Evolutionary conservation across 2,329 filamentous ascomycete genomes (phyloP).

Genomic region (Aspergillus quadricinctus): DNA sequence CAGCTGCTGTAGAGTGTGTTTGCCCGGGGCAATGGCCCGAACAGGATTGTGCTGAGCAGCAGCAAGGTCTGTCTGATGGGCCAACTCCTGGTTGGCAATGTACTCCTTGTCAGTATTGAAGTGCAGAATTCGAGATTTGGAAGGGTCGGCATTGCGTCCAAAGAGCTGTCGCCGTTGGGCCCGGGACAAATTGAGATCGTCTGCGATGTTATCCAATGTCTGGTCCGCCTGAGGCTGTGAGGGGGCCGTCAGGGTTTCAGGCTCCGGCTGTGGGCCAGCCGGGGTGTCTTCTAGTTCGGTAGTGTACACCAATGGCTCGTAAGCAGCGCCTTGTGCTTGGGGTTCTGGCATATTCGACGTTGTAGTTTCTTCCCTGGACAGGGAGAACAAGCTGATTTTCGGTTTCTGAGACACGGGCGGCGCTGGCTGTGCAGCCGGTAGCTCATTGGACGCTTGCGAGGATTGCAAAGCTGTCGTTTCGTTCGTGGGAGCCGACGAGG

Average conservation of each 20-base stretch:
- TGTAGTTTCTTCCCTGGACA: slow-evolving; percentile 26
- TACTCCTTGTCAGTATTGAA: slow-evolving; percentile 92
- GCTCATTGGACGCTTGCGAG: slow-evolving; percentile 10
- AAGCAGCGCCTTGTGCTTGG: slow-evolving; percentile 21
- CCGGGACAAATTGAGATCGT: slow-evolving; percentile 73
- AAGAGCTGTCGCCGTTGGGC: slow-evolving; percentile 79
- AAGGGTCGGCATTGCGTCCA: slow-evolving; percentile 55
- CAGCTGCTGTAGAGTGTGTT: slow-evolving; percentile 83
- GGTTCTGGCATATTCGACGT: slow-evolving; percentile 3
- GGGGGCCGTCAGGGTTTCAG: slow-evolving; percentile 8
- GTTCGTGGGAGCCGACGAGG: slow-evolving; percentile 14
- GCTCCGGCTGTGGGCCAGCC: slow-evolving; percentile 15
- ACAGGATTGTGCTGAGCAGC: slow-evolving; percentile 71
- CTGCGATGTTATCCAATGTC: slow-evolving; percentile 66
- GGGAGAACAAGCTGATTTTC: slow-evolving; percentile 44
- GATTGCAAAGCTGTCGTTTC: slow-evolving; percentile 15
- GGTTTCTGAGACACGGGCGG: slow-evolving; percentile 30
- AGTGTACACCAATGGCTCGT: slow-evolving; percentile 40
- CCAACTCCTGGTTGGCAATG: slow-evolving; percentile 75
- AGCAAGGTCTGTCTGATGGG: slow-evolving; percentile 50
- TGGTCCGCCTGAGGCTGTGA: slow-evolving; percentile 30
- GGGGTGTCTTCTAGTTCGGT: slow-evolving; percentile 17
- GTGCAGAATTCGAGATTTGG: slow-evolving; percentile 67
- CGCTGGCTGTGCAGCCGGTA: slow-evolving; percentile 7
- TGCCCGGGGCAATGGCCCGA: slow-evolving; percentile 75